Conservation (phyloP, 768 basidiomycete genomes). For the Auriscalpium vulgare region DNA sequence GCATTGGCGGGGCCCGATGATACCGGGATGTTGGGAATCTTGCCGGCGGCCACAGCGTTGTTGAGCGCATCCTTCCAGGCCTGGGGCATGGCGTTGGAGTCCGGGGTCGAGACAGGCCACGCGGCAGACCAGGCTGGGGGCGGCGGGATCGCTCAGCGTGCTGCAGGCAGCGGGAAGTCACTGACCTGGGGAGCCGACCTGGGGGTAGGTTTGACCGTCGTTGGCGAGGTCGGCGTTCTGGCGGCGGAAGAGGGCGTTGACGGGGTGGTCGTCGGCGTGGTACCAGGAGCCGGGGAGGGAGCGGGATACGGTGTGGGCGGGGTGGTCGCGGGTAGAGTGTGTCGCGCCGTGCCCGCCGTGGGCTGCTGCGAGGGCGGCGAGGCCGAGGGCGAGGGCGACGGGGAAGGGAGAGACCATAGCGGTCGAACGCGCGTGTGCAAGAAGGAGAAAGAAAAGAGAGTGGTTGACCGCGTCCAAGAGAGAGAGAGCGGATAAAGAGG, state of each 20-base stretch:
- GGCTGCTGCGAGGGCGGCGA: constrained; percentile 4
- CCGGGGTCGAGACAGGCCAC: constrained; percentile 50
- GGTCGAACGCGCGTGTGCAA: constrained; percentile 20
- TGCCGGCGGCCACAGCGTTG: constrained; percentile 55
- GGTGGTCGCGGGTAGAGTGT: constrained; percentile 10
- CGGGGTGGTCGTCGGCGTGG: constrained; percentile 53
- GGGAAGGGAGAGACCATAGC: constrained; percentile 3
- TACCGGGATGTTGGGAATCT: constrained; percentile 61
- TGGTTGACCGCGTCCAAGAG: background rate
- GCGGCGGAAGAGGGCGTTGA: constrained; percentile 56
- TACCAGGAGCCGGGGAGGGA: constrained; percentile 42
- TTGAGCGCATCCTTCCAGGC: constrained; percentile 69
- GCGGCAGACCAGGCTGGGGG: constrained; percentile 50
- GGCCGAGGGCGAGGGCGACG: constrained; percentile 13
- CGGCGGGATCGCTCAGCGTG: background rate
- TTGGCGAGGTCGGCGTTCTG: constrained; percentile 18
- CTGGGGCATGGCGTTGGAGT: constrained; percentile 45
- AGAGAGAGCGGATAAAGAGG: background rate
- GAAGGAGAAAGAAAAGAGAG: constrained; percentile 13
- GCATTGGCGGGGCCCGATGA: constrained; percentile 29
- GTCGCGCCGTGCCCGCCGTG: background rate
- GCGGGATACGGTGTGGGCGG: constrained; percentile 14
- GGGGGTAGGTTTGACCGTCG: constrained; percentile 44
- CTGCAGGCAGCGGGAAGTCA: background rate
- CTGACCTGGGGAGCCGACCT: constrained; percentile 55